Base-by-base conservation (phyloP, 345 rosid species). In the Microthlaspi erraticum region DNA sequence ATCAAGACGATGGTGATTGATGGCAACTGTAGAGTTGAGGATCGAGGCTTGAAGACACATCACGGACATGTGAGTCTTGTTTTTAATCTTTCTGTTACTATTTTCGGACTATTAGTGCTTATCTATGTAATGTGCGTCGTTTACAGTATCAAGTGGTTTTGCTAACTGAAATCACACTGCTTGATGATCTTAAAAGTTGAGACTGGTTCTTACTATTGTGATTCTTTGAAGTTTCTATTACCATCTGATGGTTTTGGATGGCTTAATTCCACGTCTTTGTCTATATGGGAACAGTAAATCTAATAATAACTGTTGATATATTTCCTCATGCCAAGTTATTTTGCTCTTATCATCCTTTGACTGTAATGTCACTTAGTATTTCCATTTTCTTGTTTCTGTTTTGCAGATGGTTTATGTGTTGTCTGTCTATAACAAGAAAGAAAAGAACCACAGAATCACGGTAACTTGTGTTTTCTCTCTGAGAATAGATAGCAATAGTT, bases 21-120 rank as follows among this genome's bases (percentile, higher is more conserved):
- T 74, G 99, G 99, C 12, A 95, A 88, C 72, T 95, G 97, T 83
- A 84, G 99, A 74, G 99, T 92, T 70, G 99, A 95, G 78, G 99
- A 95, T 84, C 96, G 98, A 32, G 99, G 99, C 57, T 81, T 95
- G 93, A 92, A 95, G 96, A 88, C 91, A 23, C 99, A 95, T 20
- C 98, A 92, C 70, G 96, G 98, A 58, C 93, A 85, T 78, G 99
- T 95, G 71, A 86, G 97, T 83, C 20, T 34, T 68, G n/a, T 1
- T 68, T 57, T 73, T 10, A 13, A 18, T 2, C 33, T 61, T 66
- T 3, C 5, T 2, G 0, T 56, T 43, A 34, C 10, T 1, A 6
- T 13, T 42, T 41, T 33, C 0, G 1, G 0, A 45, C 32, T 32
- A 45, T 33, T 20, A 39, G 17, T 72, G 18, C 32, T 41, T 62